Conservation (phyloP, 306 rosid species). For the Pyrus bretschneideri region DNA sequence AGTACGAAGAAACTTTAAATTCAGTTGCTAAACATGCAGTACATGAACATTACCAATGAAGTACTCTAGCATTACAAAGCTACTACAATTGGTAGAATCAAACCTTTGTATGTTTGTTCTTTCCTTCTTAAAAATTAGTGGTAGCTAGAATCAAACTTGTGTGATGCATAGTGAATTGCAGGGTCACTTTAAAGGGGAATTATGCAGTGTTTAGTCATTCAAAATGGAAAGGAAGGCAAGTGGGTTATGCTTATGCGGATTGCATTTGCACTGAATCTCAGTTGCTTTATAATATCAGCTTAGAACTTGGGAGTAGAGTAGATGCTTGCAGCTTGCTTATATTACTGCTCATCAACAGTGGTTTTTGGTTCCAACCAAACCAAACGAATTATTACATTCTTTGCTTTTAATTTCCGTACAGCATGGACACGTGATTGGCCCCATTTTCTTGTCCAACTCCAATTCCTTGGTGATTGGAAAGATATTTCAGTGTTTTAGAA, state of each 20-base stretch:
- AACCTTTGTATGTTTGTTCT: neutral
- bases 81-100: neutral
- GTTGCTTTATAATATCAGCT: slow-evolving; percentile 4
- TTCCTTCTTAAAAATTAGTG: neutral
- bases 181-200: neutral
- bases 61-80: no score
- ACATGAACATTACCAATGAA: no score
- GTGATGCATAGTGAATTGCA: neutral
- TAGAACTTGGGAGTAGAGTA: neutral
- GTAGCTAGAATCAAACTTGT: neutral
- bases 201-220: slow-evolving; percentile 6
- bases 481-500: no score
- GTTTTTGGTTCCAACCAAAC: neutral
- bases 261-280: slow-evolving; percentile 12
- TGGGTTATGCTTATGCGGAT: neutral
- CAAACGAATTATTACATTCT: neutral
- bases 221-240: neutral
- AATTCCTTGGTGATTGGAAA: no score
- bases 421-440: slow-evolving; percentile 9
- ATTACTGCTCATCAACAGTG: neutral
- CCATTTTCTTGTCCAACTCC: neutral
- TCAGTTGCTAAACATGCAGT: no score
- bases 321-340: neutral
- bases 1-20: no score
- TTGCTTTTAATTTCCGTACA: neutral